Conservation (phyloP, 2,329 filamentous ascomycete species). For the Hymenoscyphus albidus region DNA sequence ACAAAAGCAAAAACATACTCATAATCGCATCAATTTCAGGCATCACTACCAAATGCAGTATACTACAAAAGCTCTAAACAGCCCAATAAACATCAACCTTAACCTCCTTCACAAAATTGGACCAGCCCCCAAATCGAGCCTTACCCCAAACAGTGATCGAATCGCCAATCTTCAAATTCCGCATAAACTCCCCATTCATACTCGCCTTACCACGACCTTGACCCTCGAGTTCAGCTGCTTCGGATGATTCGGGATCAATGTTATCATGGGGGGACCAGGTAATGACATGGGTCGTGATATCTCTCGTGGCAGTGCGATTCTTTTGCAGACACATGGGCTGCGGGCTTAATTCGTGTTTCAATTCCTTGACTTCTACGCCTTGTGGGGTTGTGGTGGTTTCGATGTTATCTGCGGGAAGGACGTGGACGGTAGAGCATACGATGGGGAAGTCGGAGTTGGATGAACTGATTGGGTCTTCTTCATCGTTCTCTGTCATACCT, state of each 20-base stretch:
- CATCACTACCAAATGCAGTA: not conserved
- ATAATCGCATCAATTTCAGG: not conserved
- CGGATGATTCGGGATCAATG: constrained; percentile 42
- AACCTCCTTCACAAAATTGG: constrained; percentile 47
- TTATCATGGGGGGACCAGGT: constrained; percentile 53
- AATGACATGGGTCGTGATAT: constrained; percentile 43
- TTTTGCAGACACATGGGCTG: constrained; percentile 40
- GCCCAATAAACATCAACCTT: constrained; percentile 58
- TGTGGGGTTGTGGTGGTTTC: constrained; percentile 15
- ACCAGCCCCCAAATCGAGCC: constrained; percentile 53
- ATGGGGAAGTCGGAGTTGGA: constrained; percentile 8
- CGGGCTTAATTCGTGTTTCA: not conserved
- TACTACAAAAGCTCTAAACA: constrained; percentile 28
- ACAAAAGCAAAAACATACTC: not conserved
- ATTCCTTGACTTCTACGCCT: not conserved
- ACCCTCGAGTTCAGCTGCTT: constrained; percentile 35
- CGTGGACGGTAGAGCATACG: not conserved
- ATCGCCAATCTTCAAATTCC: constrained; percentile 54
- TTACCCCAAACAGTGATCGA: constrained; percentile 60
- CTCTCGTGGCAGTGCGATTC: constrained; percentile 42
- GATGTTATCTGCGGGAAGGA: constrained; percentile 1
- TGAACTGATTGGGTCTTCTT: not conserved
- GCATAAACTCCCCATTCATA: constrained; percentile 53
- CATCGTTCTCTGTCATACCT: not conserved
- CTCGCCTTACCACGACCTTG: constrained; percentile 49